Percentiles rank a stretch among this genome's conserved stretches.
phyloP scores from a whole-genome alignment of 805 yeast species.

The Blastobotrys parvus region DNA sequence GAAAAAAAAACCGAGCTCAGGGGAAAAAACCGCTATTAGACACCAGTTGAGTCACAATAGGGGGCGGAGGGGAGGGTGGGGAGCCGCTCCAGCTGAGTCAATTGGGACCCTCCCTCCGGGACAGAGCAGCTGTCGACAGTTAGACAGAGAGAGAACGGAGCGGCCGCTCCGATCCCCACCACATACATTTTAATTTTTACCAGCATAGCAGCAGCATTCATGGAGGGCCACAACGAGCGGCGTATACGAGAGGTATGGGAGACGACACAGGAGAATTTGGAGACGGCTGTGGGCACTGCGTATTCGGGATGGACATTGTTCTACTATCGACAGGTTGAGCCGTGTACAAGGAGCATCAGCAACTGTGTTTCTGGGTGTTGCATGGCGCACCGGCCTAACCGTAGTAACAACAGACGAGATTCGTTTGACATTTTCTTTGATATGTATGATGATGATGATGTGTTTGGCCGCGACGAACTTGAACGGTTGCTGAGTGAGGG shows the following conservation, averaged over 20 bases:
- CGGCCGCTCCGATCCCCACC: no score
- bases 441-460: slow-evolving; percentile 23
- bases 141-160: no score
- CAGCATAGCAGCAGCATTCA: neutral
- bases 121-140: no score
- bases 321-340: slow-evolving; percentile 11
- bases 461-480: slow-evolving; percentile 19
- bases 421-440: slow-evolving; percentile 21
- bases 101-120: no score
- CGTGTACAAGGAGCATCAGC: slow-evolving; percentile 5
- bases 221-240: slow-evolving; percentile 13
- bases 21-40: no score
- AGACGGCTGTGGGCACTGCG: slow-evolving; percentile 20
- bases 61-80: no score
- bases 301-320: slow-evolving; percentile 16
- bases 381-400: slow-evolving; percentile 7
- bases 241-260: slow-evolving; percentile 18
- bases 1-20: no score
- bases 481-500: slow-evolving; percentile 16
- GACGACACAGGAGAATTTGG: slow-evolving; percentile 20
- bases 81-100: no score
- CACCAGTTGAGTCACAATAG: no score
- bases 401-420: slow-evolving; percentile 13
- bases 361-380: slow-evolving; percentile 5
- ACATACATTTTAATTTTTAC: neutral